These are phyloP conservation scores for Pinus albicaulis DNA, from an alignment of 75 land plant genomes.

Conservation along the genomic window DNA sequence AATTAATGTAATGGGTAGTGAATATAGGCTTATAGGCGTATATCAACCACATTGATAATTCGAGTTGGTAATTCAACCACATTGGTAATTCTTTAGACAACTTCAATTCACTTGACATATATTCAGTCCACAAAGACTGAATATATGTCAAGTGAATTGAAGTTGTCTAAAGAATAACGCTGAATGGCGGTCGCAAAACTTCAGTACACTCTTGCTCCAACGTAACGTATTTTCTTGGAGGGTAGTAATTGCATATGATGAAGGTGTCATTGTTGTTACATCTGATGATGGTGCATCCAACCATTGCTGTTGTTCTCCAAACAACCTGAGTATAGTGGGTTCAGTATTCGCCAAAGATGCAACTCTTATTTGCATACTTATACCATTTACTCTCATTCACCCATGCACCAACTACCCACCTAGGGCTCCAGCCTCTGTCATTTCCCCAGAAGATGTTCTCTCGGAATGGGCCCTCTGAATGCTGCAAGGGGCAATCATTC, in stretches of 20 bases:
- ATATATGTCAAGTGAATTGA: too few species aligned
- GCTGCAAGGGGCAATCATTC: conserved; percentile 11
- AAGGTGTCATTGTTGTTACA: conserved; percentile 23
- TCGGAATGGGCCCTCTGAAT: conserved; percentile 26
- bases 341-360: conserved; percentile 13
- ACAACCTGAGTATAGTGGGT: conserved; percentile 37
- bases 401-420: conserved; percentile 20
- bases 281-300: conserved; percentile 23
- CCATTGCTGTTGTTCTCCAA: conserved; percentile 17
- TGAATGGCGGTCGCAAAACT: too few species aligned
- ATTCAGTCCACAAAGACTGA: too few species aligned
- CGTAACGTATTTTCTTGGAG: conserved; percentile 29
- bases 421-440: conserved; percentile 8
- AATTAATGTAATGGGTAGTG: too few species aligned
- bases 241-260: conserved; percentile 27
- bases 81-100: too few species aligned
- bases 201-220: conserved; percentile 18
- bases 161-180: too few species aligned
- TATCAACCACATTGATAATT: too few species aligned
- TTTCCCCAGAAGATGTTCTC: conserved; percentile 36
- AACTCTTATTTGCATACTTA: conserved; percentile 10
- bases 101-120: too few species aligned
- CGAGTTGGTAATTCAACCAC: too few species aligned
- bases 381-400: conserved; percentile 16
- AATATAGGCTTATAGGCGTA: too few species aligned